phyloP scores from a whole-genome alignment of 2,329 filamentous ascomycete genomes.

The Hysterium pulicare region DNA sequence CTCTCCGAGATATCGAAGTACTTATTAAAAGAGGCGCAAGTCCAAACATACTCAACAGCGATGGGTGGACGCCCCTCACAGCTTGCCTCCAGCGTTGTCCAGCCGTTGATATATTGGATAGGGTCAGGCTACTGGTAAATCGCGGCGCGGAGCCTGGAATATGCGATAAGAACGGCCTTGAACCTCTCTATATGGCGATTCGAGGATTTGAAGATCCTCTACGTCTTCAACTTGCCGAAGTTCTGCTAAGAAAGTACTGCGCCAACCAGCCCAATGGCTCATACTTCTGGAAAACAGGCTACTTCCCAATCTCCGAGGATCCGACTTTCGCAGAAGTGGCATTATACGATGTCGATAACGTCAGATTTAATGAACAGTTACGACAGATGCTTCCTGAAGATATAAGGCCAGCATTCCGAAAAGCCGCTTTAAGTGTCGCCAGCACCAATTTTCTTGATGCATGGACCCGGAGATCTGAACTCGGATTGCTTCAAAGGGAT shows the following conservation, averaged over 20 bases:
- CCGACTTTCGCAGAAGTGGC: slow-evolving; percentile 24
- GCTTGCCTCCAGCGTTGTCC: slow-evolving; percentile 26
- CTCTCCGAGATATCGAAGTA: slow-evolving; percentile 27
- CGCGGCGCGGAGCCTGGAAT: slow-evolving; percentile 29
- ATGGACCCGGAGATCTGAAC: slow-evolving; percentile 11
- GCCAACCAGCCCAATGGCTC: slow-evolving; percentile 12
- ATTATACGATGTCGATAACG: slow-evolving; percentile 15
- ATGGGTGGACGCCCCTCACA: slow-evolving; percentile 20
- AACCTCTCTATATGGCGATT: slow-evolving; percentile 24
- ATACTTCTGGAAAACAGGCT: slow-evolving; percentile 16
- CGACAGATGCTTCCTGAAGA: slow-evolving; percentile 23
- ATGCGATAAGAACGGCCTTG: slow-evolving; percentile 16
- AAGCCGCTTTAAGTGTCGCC: slow-evolving; percentile 23
- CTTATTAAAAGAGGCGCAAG: slow-evolving; percentile 25
- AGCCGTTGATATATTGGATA: slow-evolving; percentile 22
- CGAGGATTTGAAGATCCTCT: slow-evolving; percentile 25
- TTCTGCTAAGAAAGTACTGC: slow-evolving; percentile 21
- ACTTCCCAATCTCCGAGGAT: slow-evolving; percentile 26
- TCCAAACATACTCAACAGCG: slow-evolving; percentile 18
- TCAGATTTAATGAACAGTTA: slow-evolving; percentile 18
- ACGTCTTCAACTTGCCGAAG: slow-evolving; percentile 21
- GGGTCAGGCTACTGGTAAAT: slow-evolving; percentile 24
- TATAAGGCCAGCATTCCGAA: slow-evolving; percentile 17
- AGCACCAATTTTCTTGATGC: slow-evolving; percentile 23
- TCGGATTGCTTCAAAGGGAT: slow-evolving; percentile 12